Conservation (phyloP, 306 rosid genomes). For the Lathyrus oleraceus region DNA sequence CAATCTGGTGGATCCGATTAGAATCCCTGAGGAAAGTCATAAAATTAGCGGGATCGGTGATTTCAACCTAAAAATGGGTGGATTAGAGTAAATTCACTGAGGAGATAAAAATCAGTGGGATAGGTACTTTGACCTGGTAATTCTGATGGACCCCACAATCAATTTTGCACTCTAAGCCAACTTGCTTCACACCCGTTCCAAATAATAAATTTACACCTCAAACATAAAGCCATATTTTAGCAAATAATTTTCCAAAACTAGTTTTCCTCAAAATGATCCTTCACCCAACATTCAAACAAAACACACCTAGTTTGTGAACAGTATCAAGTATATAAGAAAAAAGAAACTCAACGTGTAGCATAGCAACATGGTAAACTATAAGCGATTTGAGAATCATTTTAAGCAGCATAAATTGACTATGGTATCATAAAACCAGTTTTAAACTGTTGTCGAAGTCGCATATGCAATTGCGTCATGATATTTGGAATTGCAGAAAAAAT, state of each 20-base stretch:
- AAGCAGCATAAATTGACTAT: conserved; percentile 12
- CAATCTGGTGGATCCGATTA: background rate
- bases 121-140: background rate
- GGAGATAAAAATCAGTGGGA: background rate
- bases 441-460: background rate
- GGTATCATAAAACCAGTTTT: conserved; percentile 14
- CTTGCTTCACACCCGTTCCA: background rate
- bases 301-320: no score
- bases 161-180: background rate
- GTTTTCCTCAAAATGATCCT: background rate
- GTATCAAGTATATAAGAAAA: no score
- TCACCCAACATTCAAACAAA: no score
- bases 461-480: background rate
- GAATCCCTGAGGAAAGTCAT: background rate
- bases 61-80: background rate
- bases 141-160: conserved; percentile 4
- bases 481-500: background rate
- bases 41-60: background rate
- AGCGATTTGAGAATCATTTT: no score
- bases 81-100: background rate
- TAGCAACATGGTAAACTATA: no score
- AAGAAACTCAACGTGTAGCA: no score
- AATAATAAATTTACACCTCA: background rate
- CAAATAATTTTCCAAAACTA: background rate
- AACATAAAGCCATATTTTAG: background rate